Percentiles rank a stretch among this genome's conserved stretches.
These are phyloP conservation scores for Fusarium mundagurra DNA, from an alignment of 2,329 filamentous ascomycete genomes.

Conservation along the genomic window DNA sequence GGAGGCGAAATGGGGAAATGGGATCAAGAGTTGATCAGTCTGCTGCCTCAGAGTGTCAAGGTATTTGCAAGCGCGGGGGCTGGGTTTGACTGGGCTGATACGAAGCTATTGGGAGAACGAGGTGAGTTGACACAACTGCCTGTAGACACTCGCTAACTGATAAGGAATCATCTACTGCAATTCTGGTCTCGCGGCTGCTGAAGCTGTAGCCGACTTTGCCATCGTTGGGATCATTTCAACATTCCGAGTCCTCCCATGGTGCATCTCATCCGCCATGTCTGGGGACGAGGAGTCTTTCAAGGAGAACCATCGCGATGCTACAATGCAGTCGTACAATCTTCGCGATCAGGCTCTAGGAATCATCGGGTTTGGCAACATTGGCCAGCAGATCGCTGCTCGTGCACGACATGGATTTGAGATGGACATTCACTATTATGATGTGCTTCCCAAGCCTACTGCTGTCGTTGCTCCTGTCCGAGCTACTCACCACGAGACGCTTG, in stretches of 20 bases:
- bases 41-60: constrained; percentile 64
- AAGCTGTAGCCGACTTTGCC: constrained; percentile 78
- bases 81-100: constrained; percentile 74
- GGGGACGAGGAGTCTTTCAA: constrained; percentile 55
- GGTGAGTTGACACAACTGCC: constrained; percentile 51
- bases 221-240: constrained; percentile 74
- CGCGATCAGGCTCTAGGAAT: constrained; percentile 70
- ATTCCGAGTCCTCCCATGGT: constrained; percentile 76
- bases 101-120: constrained; percentile 66
- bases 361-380: constrained; percentile 75
- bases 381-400: constrained; percentile 67
- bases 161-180: constrained; percentile 77
- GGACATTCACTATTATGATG: constrained; percentile 71
- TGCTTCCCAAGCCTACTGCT: constrained; percentile 57
- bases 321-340: constrained; percentile 70
- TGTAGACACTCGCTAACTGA: neutral
- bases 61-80: constrained; percentile 74
- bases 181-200: constrained; percentile 73
- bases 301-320: constrained; percentile 68
- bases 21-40: constrained; percentile 66
- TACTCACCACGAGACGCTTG: constrained; percentile 60
- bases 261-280: constrained; percentile 62
- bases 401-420: constrained; percentile 69
- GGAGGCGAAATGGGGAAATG: constrained; percentile 74
- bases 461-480: constrained; percentile 57